These are phyloP conservation scores for Cordia subcordata DNA, from an alignment of 257 asterid species.

Conservation along the genomic window DNA sequence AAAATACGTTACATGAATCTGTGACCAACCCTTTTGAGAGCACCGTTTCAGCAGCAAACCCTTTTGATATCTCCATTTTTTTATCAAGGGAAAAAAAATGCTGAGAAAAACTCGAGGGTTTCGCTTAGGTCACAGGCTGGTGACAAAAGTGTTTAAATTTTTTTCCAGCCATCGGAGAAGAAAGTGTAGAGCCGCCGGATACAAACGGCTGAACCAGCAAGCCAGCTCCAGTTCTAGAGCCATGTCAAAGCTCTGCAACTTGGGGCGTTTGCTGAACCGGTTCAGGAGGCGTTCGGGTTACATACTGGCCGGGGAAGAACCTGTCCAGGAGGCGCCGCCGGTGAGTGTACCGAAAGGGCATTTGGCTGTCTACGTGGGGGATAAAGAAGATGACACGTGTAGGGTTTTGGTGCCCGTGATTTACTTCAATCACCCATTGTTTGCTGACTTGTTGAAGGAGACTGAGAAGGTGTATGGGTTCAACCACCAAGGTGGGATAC, in stretches of 20 bases:
- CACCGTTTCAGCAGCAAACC: neutral
- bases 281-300: conserved; percentile 27
- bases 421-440: conserved; percentile 57
- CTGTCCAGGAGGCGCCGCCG: neutral
- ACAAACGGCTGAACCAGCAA: conserved; percentile 11
- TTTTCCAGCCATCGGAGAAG: conserved; percentile 23
- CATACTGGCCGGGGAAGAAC: conserved; percentile 31
- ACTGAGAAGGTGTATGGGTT: conserved; percentile 59
- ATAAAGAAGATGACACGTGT: conserved; percentile 35
- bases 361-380: conserved; percentile 65
- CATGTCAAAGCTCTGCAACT: conserved; percentile 32
- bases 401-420: conserved; percentile 63
- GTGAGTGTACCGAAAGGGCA: conserved; percentile 49
- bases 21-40: conserved; percentile 8
- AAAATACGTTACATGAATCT: neutral
- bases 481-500: conserved; percentile 58
- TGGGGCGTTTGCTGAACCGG: conserved; percentile 24
- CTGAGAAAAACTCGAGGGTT: conserved; percentile 48
- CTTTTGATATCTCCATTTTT: conserved; percentile 15
- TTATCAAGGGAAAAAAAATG: neutral
- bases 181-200: conserved; percentile 1
- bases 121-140: conserved; percentile 33
- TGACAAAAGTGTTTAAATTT: conserved; percentile 35
- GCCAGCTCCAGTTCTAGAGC: conserved; percentile 12
- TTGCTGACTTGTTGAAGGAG: conserved; percentile 42